These are phyloP conservation scores for Terfezia claveryi DNA, from an alignment of 495 filamentous ascomycete genomes.

Conservation along the genomic window DNA sequence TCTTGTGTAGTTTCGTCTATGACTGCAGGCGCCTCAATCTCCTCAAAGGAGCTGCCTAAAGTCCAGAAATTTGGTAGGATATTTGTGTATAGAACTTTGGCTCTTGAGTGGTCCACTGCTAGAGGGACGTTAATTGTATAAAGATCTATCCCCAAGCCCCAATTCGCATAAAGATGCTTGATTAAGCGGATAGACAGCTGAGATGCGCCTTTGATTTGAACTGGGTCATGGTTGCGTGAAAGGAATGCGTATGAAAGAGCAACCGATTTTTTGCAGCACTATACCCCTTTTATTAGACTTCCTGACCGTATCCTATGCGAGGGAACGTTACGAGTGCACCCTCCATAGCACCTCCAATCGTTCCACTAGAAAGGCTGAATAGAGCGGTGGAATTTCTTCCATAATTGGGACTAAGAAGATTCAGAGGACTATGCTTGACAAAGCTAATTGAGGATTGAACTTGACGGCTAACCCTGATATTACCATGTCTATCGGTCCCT, in stretches of 20 bases:
- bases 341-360: slow-evolving; percentile 77
- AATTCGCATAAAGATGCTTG: slow-evolving; percentile 52
- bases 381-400: slow-evolving; percentile 82
- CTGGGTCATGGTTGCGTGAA: slow-evolving; percentile 52
- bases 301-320: background rate
- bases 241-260: slow-evolving; percentile 80
- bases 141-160: slow-evolving; percentile 53
- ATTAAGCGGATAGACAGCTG: slow-evolving; percentile 48
- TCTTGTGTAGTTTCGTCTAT: slow-evolving; percentile 24
- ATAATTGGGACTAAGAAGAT: slow-evolving; percentile 84
- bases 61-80: slow-evolving; percentile 81
- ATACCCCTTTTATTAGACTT: background rate
- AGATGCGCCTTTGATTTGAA: slow-evolving; percentile 52
- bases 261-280: slow-evolving; percentile 47
- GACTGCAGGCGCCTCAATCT: slow-evolving; percentile 35
- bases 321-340: slow-evolving; percentile 36
- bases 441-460: too few species aligned
- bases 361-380: slow-evolving; percentile 75
- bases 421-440: slow-evolving; percentile 35
- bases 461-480: too few species aligned
- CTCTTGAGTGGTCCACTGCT: slow-evolving; percentile 38
- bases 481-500: slow-evolving; percentile 27
- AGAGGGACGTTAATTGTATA: slow-evolving; percentile 80
- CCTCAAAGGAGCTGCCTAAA: slow-evolving; percentile 62
- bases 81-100: slow-evolving; percentile 51